phyloP scores from a whole-genome alignment of 1,139 yeast genomes.

The Suhomyces bolitotheri region DNA sequence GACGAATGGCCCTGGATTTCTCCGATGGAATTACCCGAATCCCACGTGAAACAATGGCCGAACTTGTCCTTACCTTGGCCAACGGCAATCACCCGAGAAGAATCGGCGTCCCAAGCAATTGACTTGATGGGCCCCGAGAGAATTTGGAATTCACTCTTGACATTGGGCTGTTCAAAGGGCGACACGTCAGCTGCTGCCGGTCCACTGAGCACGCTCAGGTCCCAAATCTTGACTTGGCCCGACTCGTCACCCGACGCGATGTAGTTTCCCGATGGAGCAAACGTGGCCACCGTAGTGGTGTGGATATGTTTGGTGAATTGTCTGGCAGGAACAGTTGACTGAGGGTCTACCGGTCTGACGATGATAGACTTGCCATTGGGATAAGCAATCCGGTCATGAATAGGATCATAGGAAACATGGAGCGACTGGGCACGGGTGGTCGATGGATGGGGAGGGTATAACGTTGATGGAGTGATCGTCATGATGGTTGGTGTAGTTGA shows the following conservation, averaged over 20 bases:
- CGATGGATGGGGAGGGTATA: conserved; percentile 74
- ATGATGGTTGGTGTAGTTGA: conserved; percentile 14
- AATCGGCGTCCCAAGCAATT: conserved; percentile 92
- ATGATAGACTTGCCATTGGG: conserved; percentile 80
- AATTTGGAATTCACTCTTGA: conserved; percentile 82
- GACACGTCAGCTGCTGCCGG: conserved; percentile 30
- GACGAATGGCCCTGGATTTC: conserved; percentile 95
- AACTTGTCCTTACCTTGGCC: conserved; percentile 92
- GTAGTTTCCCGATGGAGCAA: conserved; percentile 87
- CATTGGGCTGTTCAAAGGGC: conserved; percentile 47
- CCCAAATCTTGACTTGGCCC: conserved; percentile 91
- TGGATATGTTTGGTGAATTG: conserved; percentile 75
- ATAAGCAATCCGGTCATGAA: conserved; percentile 71
- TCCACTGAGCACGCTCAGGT: conserved; percentile 46
- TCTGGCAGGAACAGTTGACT: conserved; percentile 38
- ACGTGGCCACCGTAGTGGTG: conserved; percentile 69
- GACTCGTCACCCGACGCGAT: conserved; percentile 90
- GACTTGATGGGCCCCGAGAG: conserved; percentile 82
- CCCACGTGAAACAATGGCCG: conserved; percentile 93
- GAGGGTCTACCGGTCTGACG: conserved; percentile 60
- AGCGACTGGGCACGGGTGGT: conserved; percentile 72
- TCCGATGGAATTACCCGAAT: conserved; percentile 92
- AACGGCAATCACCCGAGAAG: conserved; percentile 82
- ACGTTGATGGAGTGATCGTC: conserved; percentile 30
- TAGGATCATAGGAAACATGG: conserved; percentile 71